Evolutionary conservation across 1,284 basidiomycete species (phyloP).

Genomic region (Taiwanofungus camphoratus): DNA sequence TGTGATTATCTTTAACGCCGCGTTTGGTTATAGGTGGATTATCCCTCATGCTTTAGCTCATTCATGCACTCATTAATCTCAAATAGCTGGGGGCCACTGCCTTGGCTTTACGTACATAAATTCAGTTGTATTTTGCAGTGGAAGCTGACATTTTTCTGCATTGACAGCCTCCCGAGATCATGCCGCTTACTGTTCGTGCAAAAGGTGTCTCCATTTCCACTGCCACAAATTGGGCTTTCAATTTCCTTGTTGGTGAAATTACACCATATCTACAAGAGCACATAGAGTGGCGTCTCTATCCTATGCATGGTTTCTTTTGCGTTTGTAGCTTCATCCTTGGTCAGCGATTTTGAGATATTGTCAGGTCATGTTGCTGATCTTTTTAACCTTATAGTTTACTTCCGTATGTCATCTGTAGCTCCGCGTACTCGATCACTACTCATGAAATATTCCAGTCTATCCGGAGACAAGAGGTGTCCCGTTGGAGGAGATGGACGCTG

Average conservation of each 20-base stretch:
- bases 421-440: slow-evolving; percentile 7
- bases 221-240: slow-evolving; percentile 82
- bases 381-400: slow-evolving; percentile 48
- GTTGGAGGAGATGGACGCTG: slow-evolving; percentile 78
- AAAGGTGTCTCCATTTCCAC: slow-evolving; percentile 95
- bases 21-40: slow-evolving; percentile 77
- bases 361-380: slow-evolving; percentile 13
- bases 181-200: slow-evolving; percentile 84
- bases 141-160: not conserved
- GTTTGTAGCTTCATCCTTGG: slow-evolving; percentile 80
- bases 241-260: slow-evolving; percentile 84
- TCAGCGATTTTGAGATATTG: slow-evolving; percentile 25
- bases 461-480: slow-evolving; percentile 79
- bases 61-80: not conserved
- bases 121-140: slow-evolving; percentile 29
- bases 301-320: slow-evolving; percentile 96
- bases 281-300: slow-evolving; percentile 91
- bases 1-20: slow-evolving; percentile 92
- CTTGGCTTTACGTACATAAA: slow-evolving; percentile 83
- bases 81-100: slow-evolving; percentile 21
- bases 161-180: slow-evolving; percentile 55
- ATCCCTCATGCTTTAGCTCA: not conserved
- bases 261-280: slow-evolving; percentile 87
- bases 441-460: slow-evolving; percentile 55
- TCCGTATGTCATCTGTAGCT: slow-evolving; percentile 42